phyloP scores from a whole-genome alignment of 805 yeast genomes.

The Nakazawaea ambrosiae region DNA sequence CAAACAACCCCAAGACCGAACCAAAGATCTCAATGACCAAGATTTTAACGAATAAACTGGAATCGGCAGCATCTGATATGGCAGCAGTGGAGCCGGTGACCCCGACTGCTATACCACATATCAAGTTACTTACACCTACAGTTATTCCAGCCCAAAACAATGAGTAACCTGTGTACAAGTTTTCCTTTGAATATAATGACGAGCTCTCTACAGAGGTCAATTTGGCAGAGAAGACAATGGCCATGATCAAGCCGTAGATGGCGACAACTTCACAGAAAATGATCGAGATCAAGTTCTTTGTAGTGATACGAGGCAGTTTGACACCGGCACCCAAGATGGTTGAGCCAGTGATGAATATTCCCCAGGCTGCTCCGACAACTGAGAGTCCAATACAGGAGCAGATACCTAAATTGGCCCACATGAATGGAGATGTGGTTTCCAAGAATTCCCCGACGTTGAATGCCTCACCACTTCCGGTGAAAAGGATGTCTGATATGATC shows the following conservation, averaged over 20 bases:
- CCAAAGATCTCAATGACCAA: constrained; percentile 97
- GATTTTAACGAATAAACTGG: constrained; percentile 89
- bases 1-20: constrained; percentile 90
- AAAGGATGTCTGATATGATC: constrained; percentile 50
- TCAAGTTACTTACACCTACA: constrained; percentile 86
- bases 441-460: constrained; percentile 90
- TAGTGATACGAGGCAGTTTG: constrained; percentile 93
- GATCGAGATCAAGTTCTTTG: constrained; percentile 92
- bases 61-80: constrained; percentile 94
- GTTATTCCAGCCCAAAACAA: constrained; percentile 98
- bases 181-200: constrained; percentile 68
- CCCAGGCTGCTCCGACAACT: constrained; percentile 99
- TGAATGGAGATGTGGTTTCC: constrained; percentile 81
- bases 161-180: constrained; percentile 90
- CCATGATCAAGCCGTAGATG: constrained; percentile 94
- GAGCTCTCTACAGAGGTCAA: constrained; percentile 59
- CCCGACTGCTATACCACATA: constrained; percentile 97
- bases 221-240: constrained; percentile 93
- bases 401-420: constrained; percentile 95
- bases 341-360: constrained; percentile 92
- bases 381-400: constrained; percentile 87
- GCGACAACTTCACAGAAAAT: constrained; percentile 99
- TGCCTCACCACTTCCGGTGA: constrained; percentile 87
- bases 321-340: constrained; percentile 97
- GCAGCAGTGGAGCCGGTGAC: constrained; percentile 99